Evolutionary conservation across 2,329 filamentous ascomycete genomes (phyloP), one percentile per base, ranked within the genome.

Genomic region (Beauveria sp.): DNA sequence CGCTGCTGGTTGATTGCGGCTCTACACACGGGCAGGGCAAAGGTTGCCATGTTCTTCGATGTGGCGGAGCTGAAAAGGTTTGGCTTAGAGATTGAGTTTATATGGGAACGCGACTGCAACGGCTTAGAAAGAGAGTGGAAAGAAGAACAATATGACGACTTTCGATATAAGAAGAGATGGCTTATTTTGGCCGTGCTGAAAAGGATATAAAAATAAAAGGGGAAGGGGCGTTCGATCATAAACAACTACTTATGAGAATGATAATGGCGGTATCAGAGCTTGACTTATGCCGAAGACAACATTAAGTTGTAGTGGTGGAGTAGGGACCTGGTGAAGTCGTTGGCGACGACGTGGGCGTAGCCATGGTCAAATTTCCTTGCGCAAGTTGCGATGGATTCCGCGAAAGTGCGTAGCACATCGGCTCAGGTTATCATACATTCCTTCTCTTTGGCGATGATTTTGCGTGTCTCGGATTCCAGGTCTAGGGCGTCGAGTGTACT

Each of bases 11-110:
- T 87, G n/a, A 79, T 90, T 7, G 87, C 83, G 1, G 88, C 87
- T 0, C 90, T 91, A 66, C 88, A 91, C 69, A 90, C 88, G 0
- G 88, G 88, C 0, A 77, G 88, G 42, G 77, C 77, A 22, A 87
- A 86, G 70, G 79, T 91, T 76, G 78, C 78, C n/a, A 78, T 74
- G 0, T 91, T 91, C 74, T 90, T 88, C 69, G 81, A 79, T 14
- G 69, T 66, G 5, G 70, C 66, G 7, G 76, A 74, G 14, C 76
- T 88, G 51, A 55, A 58, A 8, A 71, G 67, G 1, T 72, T 74
- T 20, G 81, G 79, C 2, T 73, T 90, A 52, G 81, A 81, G 66
- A 71, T 87, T 7, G 86, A 88, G 69, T 73, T 77, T 22, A 83
- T 89, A n/a, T 86, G 80, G 74, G 87, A 90, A 73, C 81, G 85